These are phyloP conservation scores for Exophiala bonariae DNA, from an alignment of 2,329 filamentous ascomycete genomes.

Conservation along the genomic window DNA sequence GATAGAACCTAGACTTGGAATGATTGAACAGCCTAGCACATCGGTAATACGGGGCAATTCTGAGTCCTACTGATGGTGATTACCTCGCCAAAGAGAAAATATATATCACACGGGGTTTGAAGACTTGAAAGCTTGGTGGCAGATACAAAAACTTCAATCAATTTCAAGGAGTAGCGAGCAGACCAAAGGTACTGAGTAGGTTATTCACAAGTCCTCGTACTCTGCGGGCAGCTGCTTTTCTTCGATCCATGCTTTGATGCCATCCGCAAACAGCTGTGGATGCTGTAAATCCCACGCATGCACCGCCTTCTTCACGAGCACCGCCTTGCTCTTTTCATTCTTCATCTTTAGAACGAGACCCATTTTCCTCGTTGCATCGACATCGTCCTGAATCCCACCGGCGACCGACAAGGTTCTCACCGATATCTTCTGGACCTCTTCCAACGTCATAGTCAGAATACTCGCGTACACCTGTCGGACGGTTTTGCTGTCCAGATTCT, in stretches of 20 bases:
- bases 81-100: no score
- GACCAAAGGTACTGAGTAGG: no score
- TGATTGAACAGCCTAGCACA: no score
- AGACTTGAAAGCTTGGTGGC: no score
- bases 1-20: no score
- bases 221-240: not conserved
- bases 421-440: slow-evolving; percentile 3
- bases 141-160: no score
- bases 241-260: slow-evolving; percentile 4
- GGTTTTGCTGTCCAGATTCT: slow-evolving; percentile 3
- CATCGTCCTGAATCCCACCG: slow-evolving; percentile 1
- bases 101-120: no score
- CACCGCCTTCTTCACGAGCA: not conserved
- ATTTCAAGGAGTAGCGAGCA: no score
- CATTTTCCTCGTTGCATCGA: slow-evolving; percentile 7
- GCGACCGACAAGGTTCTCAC: slow-evolving; percentile 6
- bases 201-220: slow-evolving; percentile 1
- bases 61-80: no score
- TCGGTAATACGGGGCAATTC: no score
- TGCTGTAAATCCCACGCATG: slow-evolving; percentile 8
- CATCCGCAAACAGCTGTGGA: slow-evolving; percentile 7
- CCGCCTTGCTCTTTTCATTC: slow-evolving; percentile 3
- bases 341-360: not conserved
- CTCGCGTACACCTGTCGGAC: slow-evolving; percentile 1
- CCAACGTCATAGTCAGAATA: slow-evolving; percentile 3